A percentile compares a stretch with the other conserved stretches of the same genome.
phyloP scores from a whole-genome alignment of 495 filamentous ascomycete species.

The Tuber calosporum region DNA sequence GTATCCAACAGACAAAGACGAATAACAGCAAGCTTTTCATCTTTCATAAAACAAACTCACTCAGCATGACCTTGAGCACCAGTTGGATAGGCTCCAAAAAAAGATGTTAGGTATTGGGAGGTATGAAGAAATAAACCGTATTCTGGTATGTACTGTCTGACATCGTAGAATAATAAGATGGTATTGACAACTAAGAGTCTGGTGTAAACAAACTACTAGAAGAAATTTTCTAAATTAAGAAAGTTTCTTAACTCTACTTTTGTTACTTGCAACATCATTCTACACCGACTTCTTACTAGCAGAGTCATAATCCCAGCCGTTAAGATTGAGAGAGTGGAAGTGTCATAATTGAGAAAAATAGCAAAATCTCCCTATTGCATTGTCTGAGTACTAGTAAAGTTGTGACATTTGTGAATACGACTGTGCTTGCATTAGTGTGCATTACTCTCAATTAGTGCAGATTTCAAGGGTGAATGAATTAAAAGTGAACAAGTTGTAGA shows the following conservation, averaged over 20 bases:
- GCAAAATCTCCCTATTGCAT: slow-evolving; percentile 80
- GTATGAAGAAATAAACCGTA: too few species aligned
- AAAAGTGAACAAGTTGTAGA: too few species aligned
- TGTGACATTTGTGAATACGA: too few species aligned
- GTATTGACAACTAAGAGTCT: neutral
- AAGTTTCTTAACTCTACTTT: neutral
- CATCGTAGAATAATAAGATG: neutral
- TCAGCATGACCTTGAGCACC: neutral
- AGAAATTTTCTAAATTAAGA: slow-evolving; percentile 1
- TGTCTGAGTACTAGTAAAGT: too few species aligned
- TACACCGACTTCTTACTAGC: neutral
- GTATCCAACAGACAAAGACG: neutral
- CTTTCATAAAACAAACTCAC: neutral
- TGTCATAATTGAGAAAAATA: neutral
- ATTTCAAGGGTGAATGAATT: too few species aligned
- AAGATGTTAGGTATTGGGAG: too few species aligned
- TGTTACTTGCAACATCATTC: neutral
- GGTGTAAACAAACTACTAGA: too few species aligned
- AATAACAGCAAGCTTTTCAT: neutral
- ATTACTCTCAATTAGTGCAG: too few species aligned
- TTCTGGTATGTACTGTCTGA: neutral
- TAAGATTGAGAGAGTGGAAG: neutral
- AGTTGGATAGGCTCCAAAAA: neutral
- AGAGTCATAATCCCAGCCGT: neutral
- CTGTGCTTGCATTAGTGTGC: too few species aligned